Evolutionary conservation across 2,329 filamentous ascomycete genomes (phyloP), one percentile per base, ranked within the genome.

Genomic region (Whalleya microplaca): DNA sequence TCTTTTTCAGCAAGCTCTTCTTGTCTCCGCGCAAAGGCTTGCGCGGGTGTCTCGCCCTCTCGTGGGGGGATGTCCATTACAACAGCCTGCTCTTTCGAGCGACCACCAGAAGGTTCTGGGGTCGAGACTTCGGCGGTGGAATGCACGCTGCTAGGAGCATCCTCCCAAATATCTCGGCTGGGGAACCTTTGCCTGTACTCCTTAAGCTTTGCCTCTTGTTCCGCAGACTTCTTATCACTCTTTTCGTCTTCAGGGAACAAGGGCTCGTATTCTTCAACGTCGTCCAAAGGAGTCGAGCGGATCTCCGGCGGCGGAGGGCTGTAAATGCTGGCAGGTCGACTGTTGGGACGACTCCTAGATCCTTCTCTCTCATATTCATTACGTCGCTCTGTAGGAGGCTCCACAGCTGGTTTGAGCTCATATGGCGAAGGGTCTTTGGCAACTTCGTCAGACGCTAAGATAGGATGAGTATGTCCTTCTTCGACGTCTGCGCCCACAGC

Each of bases 81-180:
- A 56, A 58, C 73, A 61, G 70, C 76, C 63, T 71, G 75, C 69
- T 41, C 74, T 69, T 69, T 76, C 71, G 59, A 65, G 53, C 51
- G 76, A 68, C 56, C 79, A 56, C 79, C 80, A 0, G 80, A 77
- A 29, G 83, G 69, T 66, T 92, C 90, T 1, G 92, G 92, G 0
- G 91, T 95, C 2, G 89, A 91, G 7, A 98, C 94, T 57, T 91
- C 92, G 2, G 93, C 87, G 32, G 85, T 88, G 68, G 84, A 86
- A 68, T 95, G 87, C 50, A 91, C 80, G 74, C 92, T 96, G 69
- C 87, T 89, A 3, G 96, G 95, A 0, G 92, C 89, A 72, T 99
- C 96, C 76, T 99, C 95, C 95, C 95, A 99, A 41, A 98, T 85
- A 71, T 99, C 95, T 72, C 93, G 90, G 73, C 93, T 97, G 1